Evolutionary conservation across 495 filamentous ascomycete genomes (phyloP), one percentile per base, ranked within the genome.

Genomic region (Penicillium daleae): DNA sequence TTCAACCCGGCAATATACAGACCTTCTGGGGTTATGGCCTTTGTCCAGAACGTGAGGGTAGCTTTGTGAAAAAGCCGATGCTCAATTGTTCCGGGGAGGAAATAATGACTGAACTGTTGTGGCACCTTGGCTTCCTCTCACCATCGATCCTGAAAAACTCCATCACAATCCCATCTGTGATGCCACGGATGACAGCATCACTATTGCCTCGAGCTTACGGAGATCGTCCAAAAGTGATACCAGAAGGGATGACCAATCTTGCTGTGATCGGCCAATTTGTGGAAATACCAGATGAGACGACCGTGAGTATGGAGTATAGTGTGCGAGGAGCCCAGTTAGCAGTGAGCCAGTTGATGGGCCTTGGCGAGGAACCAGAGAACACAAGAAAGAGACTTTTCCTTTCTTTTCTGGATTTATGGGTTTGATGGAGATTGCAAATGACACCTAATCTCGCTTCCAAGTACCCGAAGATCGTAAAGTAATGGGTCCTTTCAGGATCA

Each of bases 231-330:
- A 39, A 62, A 6, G 71, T 81, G 13, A 66, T 78, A 42, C 74
- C 75, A 2, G 32, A 69, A 15, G 61, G 58, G 6, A 68, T 59
- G 6, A 71, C 64, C 29, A 82, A 82, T 60, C 19, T 80, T 9
- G 79, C 73, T 2, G 58, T 76, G 3, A 37, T 82, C 22, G 79
- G 79, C 3, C 79, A 82, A 62, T 82, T 74, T 64, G 74, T 72
- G 8, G 78, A 82, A 62, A 74, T 79, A 19, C 62, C 68, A 31
- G 69, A 67, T 21, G 75, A 80, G 63, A 76, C 74, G 5, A 69
- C 73, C 6, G 72, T 76, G 31, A 77, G 66, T n/a, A 70, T 78
- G 52, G 78, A 79, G 57, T 80, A 82, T 63, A 75, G 72, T 65
- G 74, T 82, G 15, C 64, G 77, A 15, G 64, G 68, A 15, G 79